phyloP scores from a whole-genome alignment of 2,329 filamentous ascomycete genomes.

The Ceratocystis cubensis region DNA sequence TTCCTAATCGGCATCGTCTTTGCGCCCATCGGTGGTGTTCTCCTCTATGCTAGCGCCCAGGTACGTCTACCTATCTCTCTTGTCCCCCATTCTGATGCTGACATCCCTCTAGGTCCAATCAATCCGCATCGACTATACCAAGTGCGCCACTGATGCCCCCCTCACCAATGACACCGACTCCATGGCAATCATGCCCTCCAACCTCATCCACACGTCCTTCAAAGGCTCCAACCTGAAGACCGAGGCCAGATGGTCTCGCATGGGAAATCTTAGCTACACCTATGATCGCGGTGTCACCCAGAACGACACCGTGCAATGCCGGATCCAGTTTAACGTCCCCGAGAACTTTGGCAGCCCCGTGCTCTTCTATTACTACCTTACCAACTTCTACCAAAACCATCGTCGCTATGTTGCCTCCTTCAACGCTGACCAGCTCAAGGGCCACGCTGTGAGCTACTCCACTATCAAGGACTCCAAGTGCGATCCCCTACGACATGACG shows the following conservation, averaged over 20 bases:
- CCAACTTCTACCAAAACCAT: slow-evolving; percentile 98
- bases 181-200: slow-evolving; percentile 41
- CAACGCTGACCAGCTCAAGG: slow-evolving; percentile 67
- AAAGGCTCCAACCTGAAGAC: slow-evolving; percentile 37
- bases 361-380: slow-evolving; percentile 86
- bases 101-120: slow-evolving; percentile 62
- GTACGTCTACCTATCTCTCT: slow-evolving; percentile 34
- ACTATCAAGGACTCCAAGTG: slow-evolving; percentile 60
- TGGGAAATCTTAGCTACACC: slow-evolving; percentile 33
- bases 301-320: slow-evolving; percentile 46
- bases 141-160: slow-evolving; percentile 51
- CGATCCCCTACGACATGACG: slow-evolving; percentile 52
- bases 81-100: slow-evolving; percentile 3
- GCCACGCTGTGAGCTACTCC: slow-evolving; percentile 45
- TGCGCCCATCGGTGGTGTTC: slow-evolving; percentile 75
- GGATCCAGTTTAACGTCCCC: slow-evolving; percentile 65
- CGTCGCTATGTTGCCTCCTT: slow-evolving; percentile 89
- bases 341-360: slow-evolving; percentile 70
- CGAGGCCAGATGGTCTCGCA: slow-evolving; percentile 33
- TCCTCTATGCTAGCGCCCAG: slow-evolving; percentile 73
- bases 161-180: slow-evolving; percentile 26
- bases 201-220: slow-evolving; percentile 57
- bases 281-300: slow-evolving; percentile 27
- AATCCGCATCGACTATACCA: slow-evolving; percentile 78
- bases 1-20: slow-evolving; percentile 86